Evolutionary conservation across 2,329 filamentous ascomycete genomes (phyloP).

Genomic region (Colletotrichum acutatum): DNA sequence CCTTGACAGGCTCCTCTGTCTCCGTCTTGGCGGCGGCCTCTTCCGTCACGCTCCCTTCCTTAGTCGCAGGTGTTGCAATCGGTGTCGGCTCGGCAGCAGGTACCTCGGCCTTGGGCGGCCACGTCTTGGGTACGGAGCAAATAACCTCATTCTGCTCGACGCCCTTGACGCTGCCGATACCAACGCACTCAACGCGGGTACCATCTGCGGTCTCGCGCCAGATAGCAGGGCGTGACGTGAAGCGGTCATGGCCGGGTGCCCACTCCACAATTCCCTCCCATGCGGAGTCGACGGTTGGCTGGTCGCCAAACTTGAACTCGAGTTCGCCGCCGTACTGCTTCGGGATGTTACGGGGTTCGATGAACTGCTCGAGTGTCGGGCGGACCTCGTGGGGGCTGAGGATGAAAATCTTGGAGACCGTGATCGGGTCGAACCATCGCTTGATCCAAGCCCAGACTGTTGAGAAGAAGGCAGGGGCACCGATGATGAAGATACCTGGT

Average conservation of each 20-base stretch:
- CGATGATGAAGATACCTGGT: conserved; percentile 74
- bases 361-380: conserved; percentile 81
- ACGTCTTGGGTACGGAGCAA: conserved; percentile 61
- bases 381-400: conserved; percentile 78
- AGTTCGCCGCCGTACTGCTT: conserved; percentile 90
- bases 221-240: conserved; percentile 67
- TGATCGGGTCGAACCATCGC: conserved; percentile 94
- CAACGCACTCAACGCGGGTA: conserved; percentile 61
- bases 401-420: conserved; percentile 96
- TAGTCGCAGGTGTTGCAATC: conserved; percentile 10
- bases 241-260: conserved; percentile 62
- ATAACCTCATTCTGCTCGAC: conserved; percentile 58
- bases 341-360: conserved; percentile 85
- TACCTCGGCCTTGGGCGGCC: conserved; percentile 39
- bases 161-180: conserved; percentile 60
- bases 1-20: conserved; percentile 42
- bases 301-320: conserved; percentile 82
- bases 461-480: conserved; percentile 89
- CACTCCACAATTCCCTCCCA: conserved; percentile 62
- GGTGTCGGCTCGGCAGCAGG: conserved; percentile 25
- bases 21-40: not conserved
- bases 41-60: conserved; percentile 36
- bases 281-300: conserved; percentile 76
- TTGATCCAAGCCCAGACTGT: conserved; percentile 97
- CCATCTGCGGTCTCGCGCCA: conserved; percentile 64